Base-by-base conservation (phyloP, 2,329 filamentous ascomycete genomes). In the Penicillium vulpinum region DNA sequence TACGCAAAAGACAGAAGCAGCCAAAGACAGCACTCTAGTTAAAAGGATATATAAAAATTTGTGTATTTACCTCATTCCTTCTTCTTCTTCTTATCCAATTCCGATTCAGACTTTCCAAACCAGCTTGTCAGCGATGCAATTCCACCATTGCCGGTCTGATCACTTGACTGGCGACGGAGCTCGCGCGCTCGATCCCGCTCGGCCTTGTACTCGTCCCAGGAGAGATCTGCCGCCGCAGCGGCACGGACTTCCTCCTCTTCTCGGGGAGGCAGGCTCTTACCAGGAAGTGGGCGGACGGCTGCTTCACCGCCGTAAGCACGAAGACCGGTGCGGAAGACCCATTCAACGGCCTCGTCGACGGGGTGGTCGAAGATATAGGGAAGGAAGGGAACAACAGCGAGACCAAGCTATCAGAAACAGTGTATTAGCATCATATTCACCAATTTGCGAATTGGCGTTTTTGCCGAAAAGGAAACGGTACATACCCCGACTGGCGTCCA, bases 401-500 rank as follows among this genome's bases (percentile, higher is more conserved):
- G 78, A 67, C 85, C 85, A 52, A 88, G 79, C 83, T 86, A 63
- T 57, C 29, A 16, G 18, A 21, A 33, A 55, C 11, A 35, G 8
- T 46, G 13, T 39, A n/a, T 73, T 57, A 69, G 65, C 21, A 51
- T 51, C 36, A 31, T 16, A 29, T 47, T 47, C 9, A 1, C n/a
- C 15, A 8, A 24, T 29, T 28, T 21, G 3, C 16, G 9, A 8
- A 24, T 29, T 28, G 16, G 3, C 16, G 9, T 13, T 48, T n/a
- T 47, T 9, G 5, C 16, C 29, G 5, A 24, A 24, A 26, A 36
- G 21, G 40, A 26, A 28, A 38, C 16, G 26, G 9, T 16, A 78
- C 92, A 86, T 67, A 96, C 84, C 2, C 94, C 94, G 58, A 99
- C 96, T 0, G 94, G 94, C 0, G 84, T 89, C 88, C 90, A 99